phyloP scores from a whole-genome alignment of 1,284 basidiomycete species.

The Polyporus tsugae region DNA sequence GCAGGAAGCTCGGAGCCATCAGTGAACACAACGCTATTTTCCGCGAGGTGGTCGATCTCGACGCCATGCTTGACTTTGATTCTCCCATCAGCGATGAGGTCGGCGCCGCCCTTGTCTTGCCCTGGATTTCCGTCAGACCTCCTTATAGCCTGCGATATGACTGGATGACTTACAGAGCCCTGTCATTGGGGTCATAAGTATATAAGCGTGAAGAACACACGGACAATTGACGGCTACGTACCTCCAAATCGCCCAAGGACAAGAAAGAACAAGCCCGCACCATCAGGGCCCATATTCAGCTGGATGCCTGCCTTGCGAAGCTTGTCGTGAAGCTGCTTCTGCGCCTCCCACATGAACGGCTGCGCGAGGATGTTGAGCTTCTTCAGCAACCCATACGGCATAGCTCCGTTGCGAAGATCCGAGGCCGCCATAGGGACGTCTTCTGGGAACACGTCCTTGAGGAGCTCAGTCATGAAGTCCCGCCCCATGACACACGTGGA shows the following conservation, averaged over 20 bases:
- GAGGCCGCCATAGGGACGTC: slow-evolving; percentile 51
- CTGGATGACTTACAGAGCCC: slow-evolving; percentile 30
- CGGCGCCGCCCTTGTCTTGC: slow-evolving; percentile 51
- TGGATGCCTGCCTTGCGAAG: slow-evolving; percentile 67
- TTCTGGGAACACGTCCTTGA: slow-evolving; percentile 48
- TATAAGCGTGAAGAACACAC: slow-evolving; percentile 5
- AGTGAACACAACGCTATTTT: slow-evolving; percentile 64
- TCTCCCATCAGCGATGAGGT: slow-evolving; percentile 67
- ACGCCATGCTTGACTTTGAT: slow-evolving; percentile 78
- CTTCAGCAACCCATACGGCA: slow-evolving; percentile 49
- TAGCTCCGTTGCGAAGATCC: slow-evolving; percentile 53
- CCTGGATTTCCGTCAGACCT: slow-evolving; percentile 22
- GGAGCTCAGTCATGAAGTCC: slow-evolving; percentile 35
- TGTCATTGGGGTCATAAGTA: not conserved
- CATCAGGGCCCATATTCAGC: slow-evolving; percentile 62
- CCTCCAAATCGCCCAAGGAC: slow-evolving; percentile 47
- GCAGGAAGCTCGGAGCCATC: slow-evolving; percentile 68
- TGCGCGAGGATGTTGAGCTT: slow-evolving; percentile 37
- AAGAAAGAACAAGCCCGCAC: slow-evolving; percentile 55
- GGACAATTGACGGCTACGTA: slow-evolving; percentile 27
- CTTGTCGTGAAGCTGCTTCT: slow-evolving; percentile 59
- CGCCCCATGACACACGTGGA: slow-evolving; percentile 41
- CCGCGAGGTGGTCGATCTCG: slow-evolving; percentile 58
- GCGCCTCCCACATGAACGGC: slow-evolving; percentile 39
- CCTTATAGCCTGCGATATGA: not conserved